Conservation (phyloP, 2,329 filamentous ascomycete species). For the Harringtonia lauricola region DNA sequence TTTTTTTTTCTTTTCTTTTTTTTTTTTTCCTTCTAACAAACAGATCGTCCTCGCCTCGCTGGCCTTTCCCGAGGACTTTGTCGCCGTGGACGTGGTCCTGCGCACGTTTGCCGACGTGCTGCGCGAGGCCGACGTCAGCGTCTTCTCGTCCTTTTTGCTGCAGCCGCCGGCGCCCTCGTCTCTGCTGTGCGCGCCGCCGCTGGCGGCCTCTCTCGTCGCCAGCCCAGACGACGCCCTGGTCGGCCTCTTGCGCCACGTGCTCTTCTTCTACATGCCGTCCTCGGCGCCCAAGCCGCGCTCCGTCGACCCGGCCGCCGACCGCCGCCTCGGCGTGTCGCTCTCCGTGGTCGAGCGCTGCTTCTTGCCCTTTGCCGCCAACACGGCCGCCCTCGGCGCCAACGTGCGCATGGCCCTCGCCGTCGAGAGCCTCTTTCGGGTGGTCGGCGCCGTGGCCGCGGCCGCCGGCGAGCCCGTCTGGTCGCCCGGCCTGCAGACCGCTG, state of each 20-base stretch:
- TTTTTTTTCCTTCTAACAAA: not conserved
- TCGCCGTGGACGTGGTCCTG: slow-evolving; percentile 42
- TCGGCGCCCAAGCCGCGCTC: slow-evolving; percentile 28
- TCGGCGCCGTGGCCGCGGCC: slow-evolving; percentile 22
- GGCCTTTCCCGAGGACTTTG: slow-evolving; percentile 30
- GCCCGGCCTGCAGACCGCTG: slow-evolving; percentile 24
- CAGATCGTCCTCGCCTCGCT: slow-evolving; percentile 33
- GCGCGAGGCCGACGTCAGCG: slow-evolving; percentile 43
- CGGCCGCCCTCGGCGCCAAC: slow-evolving; percentile 52
- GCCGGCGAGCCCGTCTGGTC: slow-evolving; percentile 24
- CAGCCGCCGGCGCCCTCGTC: not conserved
- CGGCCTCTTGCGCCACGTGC: slow-evolving; percentile 30
- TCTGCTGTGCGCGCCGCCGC: slow-evolving; percentile 15
- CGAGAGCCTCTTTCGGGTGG: slow-evolving; percentile 50
- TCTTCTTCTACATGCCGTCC: slow-evolving; percentile 34
- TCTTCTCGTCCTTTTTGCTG: slow-evolving; percentile 45
- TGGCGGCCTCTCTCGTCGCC: slow-evolving; percentile 15
- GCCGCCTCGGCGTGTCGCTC: slow-evolving; percentile 27
- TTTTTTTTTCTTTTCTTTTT: not conserved
- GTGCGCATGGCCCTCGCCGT: slow-evolving; percentile 60
- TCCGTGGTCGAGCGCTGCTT: slow-evolving; percentile 46
- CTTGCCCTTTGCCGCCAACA: slow-evolving; percentile 54
- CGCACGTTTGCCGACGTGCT: slow-evolving; percentile 43
- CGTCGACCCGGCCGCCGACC: slow-evolving; percentile 25
- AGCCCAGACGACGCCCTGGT: slow-evolving; percentile 24